Conservation (phyloP, 1,139 yeast genomes). For the Debaryomyces coudertii region DNA sequence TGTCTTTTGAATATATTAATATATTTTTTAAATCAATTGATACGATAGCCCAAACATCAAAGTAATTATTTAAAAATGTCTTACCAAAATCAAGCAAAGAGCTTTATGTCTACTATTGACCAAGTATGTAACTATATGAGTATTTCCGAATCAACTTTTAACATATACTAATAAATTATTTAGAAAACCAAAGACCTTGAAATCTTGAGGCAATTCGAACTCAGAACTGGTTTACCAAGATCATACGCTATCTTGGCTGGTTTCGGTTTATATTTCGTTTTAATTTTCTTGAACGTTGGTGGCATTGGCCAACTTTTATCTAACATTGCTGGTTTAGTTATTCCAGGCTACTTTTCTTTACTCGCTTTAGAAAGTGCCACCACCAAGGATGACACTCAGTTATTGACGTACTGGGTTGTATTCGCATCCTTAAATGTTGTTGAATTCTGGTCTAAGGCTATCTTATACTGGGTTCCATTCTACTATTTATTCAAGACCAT, state of each 20-base stretch:
- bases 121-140: constrained; percentile 25
- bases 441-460: constrained; percentile 95
- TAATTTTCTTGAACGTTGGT: constrained; percentile 86
- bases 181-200: constrained; percentile 45
- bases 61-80: constrained; percentile 23
- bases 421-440: constrained; percentile 86
- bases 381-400: constrained; percentile 77
- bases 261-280: constrained; percentile 65
- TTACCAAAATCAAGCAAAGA: constrained; percentile 30
- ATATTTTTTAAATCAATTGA: constrained; percentile 8
- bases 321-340: constrained; percentile 85
- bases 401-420: constrained; percentile 95
- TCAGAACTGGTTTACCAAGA: constrained; percentile 78
- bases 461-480: constrained; percentile 93
- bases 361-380: constrained; percentile 75
- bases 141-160: not conserved
- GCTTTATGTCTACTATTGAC: constrained; percentile 32
- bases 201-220: constrained; percentile 59
- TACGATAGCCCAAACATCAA: not conserved
- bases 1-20: not conserved
- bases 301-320: constrained; percentile 93
- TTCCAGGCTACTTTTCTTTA: constrained; percentile 90
- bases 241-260: constrained; percentile 78
- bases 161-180: constrained; percentile 15
- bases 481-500: constrained; percentile 93